Conservation (phyloP, 1,139 yeast species). For the Debaryomycetaceae sp. region DNA sequence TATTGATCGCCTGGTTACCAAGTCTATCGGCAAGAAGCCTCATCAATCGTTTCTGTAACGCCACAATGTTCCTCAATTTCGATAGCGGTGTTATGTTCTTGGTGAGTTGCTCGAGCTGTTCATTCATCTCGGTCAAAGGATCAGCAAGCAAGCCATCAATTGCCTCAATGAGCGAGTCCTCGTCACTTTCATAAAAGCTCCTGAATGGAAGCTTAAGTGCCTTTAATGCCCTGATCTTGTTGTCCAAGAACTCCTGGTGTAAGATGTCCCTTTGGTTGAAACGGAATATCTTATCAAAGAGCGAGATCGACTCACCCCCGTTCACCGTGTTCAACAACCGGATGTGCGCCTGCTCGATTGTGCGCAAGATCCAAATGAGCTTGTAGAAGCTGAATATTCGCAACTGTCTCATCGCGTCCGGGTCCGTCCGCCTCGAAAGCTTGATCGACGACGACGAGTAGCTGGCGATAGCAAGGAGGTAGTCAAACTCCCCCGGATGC, state of each 20-base stretch:
- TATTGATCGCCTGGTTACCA: constrained; percentile 27
- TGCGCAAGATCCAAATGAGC: constrained; percentile 28
- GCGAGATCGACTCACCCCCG: constrained; percentile 25
- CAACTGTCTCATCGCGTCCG: constrained; percentile 34
- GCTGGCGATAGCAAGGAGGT: constrained; percentile 43
- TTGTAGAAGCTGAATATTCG: constrained; percentile 43
- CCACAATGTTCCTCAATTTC: constrained; percentile 27
- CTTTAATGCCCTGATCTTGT: constrained; percentile 28
- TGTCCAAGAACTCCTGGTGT: constrained; percentile 34
- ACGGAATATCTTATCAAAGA: constrained; percentile 38
- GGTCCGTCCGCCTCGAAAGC: constrained; percentile 35
- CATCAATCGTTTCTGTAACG: constrained; percentile 31
- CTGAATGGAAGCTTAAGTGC: constrained; percentile 24
- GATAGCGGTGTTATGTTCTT: constrained; percentile 29
- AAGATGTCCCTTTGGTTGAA: constrained; percentile 40
- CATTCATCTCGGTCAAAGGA: constrained; percentile 14
- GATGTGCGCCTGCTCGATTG: constrained; percentile 35
- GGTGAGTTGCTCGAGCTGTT: constrained; percentile 10
- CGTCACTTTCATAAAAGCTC: constrained; percentile 26
- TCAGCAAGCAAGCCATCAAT: constrained; percentile 14
- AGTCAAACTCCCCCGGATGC: constrained; percentile 35
- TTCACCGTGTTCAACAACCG: constrained; percentile 24
- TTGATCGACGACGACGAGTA: constrained; percentile 39
- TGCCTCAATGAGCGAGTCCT: constrained; percentile 15
- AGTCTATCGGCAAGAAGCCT: constrained; percentile 17